Evolutionary conservation across 2,329 filamentous ascomycete genomes (phyloP), one percentile per base, ranked within the genome.

Genomic region (Pestalotiopsis sp.): DNA sequence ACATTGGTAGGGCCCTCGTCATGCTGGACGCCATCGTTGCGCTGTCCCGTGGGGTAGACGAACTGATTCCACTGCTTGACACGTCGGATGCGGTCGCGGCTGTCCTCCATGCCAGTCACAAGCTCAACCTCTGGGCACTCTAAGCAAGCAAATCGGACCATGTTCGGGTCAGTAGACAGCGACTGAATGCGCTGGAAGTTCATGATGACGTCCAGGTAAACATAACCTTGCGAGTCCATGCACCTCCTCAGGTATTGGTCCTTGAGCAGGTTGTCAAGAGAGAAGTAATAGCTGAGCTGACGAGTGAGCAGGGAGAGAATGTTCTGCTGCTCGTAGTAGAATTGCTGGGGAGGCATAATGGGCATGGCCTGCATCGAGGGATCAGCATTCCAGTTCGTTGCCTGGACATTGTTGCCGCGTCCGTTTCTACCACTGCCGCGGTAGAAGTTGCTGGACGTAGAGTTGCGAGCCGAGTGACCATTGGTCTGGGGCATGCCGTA

Each of bases 211-310:
- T 87, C 86, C 65, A 99, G 83, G 64, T 90, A 90, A 14, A 98
- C 95, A 76, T 95, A 98, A 20, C 96, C 96, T 79, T 98, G 93
- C 1, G 92, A 93, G 78, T 99, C 95, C 96, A 99, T 98, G 74
- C 95, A 91, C 75, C 89, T 91, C 68, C 96, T 91, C 69, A 99
- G 86, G 80, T 90, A 98, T 76, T 93, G 86, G 76, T 99, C 96
- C 81, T 97, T 98, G 86, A 93, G 93, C 64, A 98, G 86, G 78
- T 99, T 99, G 76, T 98, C 93, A 36, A 97, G 88, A 0, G 95
- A 98, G 82, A 99, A 97, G 81, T 99, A 99, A 83, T 98, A 99
- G 76, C 97, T 94, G 49, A 94, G 87, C 76, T 87, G 83, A 72
- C 78, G 78, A 67, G 81, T 78, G 61, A 84, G 78, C 3, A 79